Evolutionary conservation across 805 yeast species (phyloP), one percentile per base, ranked within the genome.

Genomic region (Torulaspora maleeae): DNA sequence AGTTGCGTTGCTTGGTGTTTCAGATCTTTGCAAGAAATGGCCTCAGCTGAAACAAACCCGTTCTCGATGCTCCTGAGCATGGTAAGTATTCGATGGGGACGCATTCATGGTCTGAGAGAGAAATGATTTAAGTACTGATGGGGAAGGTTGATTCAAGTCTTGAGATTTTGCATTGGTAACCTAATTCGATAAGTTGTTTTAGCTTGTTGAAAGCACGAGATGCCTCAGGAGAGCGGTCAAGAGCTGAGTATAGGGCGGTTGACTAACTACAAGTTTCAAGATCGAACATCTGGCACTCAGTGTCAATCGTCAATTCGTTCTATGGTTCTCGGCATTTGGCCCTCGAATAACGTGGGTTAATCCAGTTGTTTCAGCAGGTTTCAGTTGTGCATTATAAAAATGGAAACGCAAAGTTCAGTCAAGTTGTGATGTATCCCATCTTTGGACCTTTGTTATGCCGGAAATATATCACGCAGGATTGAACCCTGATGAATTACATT

Each of bases 401-500:
- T 32, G 35, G 35, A 11, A 16, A 32, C 3, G 20, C 35, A 8
- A 32, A 3, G 5, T 32, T 12, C 20, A 16, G 13, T 19, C 10
- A 15, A 19, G 9, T 24, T 22, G 30, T 24, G 29, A 32, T 32
- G 27, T 32, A 24, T 39, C n/a, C 16, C 34, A 24, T 13, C 17
- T 30, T 30, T 30, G 17, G 4, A 17, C 11, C 9, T 19, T 20
- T 19, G 28, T 27, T 16, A 4, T 27, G 5, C 33, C 17, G 12
- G 15, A 19, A 28, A 2, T 20, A 15, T 16, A 19, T 10, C n/a
- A 17, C 15, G 27, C 27, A 4, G 15, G 13, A 22, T 6, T 28
- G 25, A 29, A 15, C 32, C 30, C 25, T 25, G 37, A 39, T 42
- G 38, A 33, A n/a, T 47, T 38, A 15, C 49, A 30, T 44, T 48